phyloP scores from a whole-genome alignment of 805 yeast genomes.

The Yamadazyma sp. region DNA sequence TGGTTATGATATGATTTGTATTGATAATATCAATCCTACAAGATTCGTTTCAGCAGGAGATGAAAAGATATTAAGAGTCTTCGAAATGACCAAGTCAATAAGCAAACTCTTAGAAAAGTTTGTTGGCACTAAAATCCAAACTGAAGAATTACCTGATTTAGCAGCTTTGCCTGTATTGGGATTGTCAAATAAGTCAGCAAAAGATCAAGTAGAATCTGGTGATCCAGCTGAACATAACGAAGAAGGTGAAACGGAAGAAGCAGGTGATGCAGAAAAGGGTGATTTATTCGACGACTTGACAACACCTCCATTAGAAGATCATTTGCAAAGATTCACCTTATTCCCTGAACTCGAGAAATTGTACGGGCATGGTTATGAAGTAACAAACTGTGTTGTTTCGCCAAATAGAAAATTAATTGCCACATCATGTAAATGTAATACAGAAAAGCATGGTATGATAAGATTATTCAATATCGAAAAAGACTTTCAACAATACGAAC shows the following conservation, averaged over 20 bases:
- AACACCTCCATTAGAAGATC: slow-evolving; percentile 84
- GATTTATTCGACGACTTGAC: slow-evolving; percentile 46
- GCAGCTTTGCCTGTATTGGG: slow-evolving; percentile 94
- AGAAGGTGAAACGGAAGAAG: slow-evolving; percentile 33
- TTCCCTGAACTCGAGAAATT: slow-evolving; percentile 95
- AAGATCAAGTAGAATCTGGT: slow-evolving; percentile 42
- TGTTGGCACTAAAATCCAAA: slow-evolving; percentile 36
- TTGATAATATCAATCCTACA: slow-evolving; percentile 56
- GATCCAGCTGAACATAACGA: slow-evolving; percentile 38
- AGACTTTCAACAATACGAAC: slow-evolving; percentile 49
- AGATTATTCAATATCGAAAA: slow-evolving; percentile 63
- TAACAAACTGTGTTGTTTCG: slow-evolving; percentile 72
- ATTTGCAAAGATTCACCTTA: slow-evolving; percentile 82
- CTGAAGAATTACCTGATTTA: slow-evolving; percentile 59
- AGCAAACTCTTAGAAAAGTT: slow-evolving; percentile 56
- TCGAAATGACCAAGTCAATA: slow-evolving; percentile 82
- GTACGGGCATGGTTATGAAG: slow-evolving; percentile 97
- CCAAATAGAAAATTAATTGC: slow-evolving; percentile 66
- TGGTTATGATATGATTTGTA: slow-evolving; percentile 93
- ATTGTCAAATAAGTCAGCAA: slow-evolving; percentile 82
- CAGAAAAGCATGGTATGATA: slow-evolving; percentile 78
- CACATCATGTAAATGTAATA: slow-evolving; percentile 88
- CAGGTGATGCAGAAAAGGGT: slow-evolving; percentile 27
- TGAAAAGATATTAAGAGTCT: slow-evolving; percentile 86
- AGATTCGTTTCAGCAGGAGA: slow-evolving; percentile 92